phyloP scores from a whole-genome alignment of 2,329 filamentous ascomycete species.

The Cladobotryum mycophilum region DNA sequence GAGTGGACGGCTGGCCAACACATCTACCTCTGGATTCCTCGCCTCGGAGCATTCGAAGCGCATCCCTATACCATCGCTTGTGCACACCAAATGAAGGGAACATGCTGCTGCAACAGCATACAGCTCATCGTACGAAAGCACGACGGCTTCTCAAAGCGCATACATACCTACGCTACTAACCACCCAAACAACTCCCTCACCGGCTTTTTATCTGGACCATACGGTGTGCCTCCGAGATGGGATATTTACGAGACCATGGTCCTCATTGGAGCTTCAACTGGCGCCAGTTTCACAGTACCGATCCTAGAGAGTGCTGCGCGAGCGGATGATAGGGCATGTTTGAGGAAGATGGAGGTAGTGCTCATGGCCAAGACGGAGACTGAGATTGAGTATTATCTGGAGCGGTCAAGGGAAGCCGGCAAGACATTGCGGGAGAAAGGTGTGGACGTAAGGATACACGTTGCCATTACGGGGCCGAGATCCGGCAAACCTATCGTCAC shows the following conservation, averaged over 20 bases:
- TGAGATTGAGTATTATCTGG: constrained; percentile 50
- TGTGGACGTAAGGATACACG: constrained; percentile 45
- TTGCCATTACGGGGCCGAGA: constrained; percentile 43
- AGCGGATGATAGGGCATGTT: constrained; percentile 37
- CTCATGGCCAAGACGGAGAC: constrained; percentile 45
- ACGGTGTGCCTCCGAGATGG: constrained; percentile 49
- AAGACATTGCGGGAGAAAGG: constrained; percentile 35
- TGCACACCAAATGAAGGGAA: constrained; percentile 42
- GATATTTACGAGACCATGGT: constrained; percentile 54
- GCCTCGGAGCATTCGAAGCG: constrained; percentile 47
- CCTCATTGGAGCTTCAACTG: constrained; percentile 55
- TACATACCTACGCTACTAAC: constrained; percentile 42
- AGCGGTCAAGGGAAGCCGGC: constrained; percentile 40
- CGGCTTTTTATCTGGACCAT: constrained; percentile 49
- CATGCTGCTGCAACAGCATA: constrained; percentile 52
- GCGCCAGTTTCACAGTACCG: constrained; percentile 55
- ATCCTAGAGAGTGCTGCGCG: constrained; percentile 50
- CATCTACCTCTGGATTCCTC: constrained; percentile 54
- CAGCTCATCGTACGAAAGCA: constrained; percentile 53
- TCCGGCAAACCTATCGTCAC: not conserved
- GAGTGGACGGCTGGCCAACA: constrained; percentile 55
- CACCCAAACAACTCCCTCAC: constrained; percentile 24
- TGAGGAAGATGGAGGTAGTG: constrained; percentile 47
- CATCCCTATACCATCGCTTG: constrained; percentile 59
- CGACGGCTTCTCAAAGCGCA: constrained; percentile 48